Conservation (phyloP, 495 filamentous ascomycete species). For the Endocarpon pusillum region DNA sequence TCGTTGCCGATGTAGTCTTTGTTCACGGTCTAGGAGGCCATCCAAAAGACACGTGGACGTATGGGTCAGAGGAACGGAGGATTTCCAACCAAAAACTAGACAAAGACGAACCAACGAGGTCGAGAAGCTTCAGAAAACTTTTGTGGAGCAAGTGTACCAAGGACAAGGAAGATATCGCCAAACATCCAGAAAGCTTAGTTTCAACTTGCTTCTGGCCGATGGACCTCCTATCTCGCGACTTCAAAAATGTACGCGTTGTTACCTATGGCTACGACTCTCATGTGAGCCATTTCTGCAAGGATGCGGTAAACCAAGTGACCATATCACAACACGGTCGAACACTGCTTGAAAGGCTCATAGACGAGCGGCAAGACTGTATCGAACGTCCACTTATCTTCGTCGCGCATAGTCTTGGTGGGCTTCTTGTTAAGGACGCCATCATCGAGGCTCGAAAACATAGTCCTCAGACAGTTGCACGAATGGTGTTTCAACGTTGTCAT, state of each 20-base stretch:
- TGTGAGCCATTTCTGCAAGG: conserved; percentile 5
- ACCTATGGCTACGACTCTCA: conserved; percentile 18
- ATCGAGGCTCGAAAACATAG: conserved; percentile 5
- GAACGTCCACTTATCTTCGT: conserved; percentile 17
- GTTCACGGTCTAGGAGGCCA: conserved; percentile 19
- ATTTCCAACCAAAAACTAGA: not conserved
- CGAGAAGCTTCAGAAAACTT: too few species aligned
- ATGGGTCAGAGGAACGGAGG: conserved; percentile 1
- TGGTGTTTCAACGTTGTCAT: conserved; percentile 13
- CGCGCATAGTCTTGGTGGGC: conserved; percentile 17
- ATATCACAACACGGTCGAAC: conserved; percentile 14
- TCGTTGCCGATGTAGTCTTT: conserved; percentile 15
- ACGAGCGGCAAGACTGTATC: conserved; percentile 6
- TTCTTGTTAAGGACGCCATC: conserved; percentile 19
- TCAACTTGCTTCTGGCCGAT: conserved; percentile 11
- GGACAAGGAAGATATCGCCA: not conserved
- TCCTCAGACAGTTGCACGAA: conserved; percentile 10
- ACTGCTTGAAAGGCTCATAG: conserved; percentile 13
- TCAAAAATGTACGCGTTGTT: conserved; percentile 12
- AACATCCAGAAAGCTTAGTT: not conserved
- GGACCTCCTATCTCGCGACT: conserved; percentile 10
- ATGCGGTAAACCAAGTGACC: conserved; percentile 8
- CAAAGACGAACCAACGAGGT: not conserved
- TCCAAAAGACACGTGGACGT: conserved; percentile 15
- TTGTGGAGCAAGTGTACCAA: too few species aligned